These are phyloP conservation scores for Neofusicoccum ribis DNA, from an alignment of 2,329 filamentous ascomycete species.

Conservation along the genomic window DNA sequence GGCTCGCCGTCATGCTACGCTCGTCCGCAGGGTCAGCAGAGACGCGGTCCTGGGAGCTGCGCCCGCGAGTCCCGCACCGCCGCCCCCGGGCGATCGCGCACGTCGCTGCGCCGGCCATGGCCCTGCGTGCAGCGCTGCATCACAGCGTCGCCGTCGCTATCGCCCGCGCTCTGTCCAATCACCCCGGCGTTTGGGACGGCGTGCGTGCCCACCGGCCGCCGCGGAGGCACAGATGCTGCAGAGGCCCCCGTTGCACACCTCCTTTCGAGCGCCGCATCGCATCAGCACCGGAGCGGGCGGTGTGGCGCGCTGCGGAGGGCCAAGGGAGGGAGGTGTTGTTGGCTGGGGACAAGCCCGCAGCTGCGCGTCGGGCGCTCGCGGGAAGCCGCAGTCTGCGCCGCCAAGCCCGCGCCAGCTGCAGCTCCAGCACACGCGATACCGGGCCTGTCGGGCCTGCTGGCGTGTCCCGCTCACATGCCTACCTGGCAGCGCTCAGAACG, in stretches of 20 bases:
- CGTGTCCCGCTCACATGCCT: neutral
- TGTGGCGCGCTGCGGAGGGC: neutral
- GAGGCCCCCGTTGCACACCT: constrained; percentile 10
- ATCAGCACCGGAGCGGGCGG: constrained; percentile 5
- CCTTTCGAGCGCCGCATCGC: constrained; percentile 4
- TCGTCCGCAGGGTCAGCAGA: constrained; percentile 1
- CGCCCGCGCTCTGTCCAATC: constrained; percentile 5
- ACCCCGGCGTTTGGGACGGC: neutral
- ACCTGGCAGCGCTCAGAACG: neutral
- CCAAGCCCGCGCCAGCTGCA: neutral
- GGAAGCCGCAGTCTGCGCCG: neutral
- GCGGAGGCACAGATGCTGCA: constrained; percentile 13
- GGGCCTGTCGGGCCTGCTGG: neutral
- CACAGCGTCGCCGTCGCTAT: neutral
- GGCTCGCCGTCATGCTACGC: constrained; percentile 3
- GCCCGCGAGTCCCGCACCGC: neutral
- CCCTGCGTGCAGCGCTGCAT: neutral
- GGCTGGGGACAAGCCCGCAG: constrained; percentile 7
- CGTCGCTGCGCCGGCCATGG: neutral
- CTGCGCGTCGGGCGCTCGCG: constrained; percentile 12
- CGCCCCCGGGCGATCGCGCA: neutral
- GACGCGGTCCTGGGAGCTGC: neutral
- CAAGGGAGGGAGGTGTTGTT: neutral
- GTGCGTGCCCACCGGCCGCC: constrained; percentile 6
- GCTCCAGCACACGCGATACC: too few species aligned